phyloP scores from a whole-genome alignment of 2,329 filamentous ascomycete species.

The Penicillium oxalicum region DNA sequence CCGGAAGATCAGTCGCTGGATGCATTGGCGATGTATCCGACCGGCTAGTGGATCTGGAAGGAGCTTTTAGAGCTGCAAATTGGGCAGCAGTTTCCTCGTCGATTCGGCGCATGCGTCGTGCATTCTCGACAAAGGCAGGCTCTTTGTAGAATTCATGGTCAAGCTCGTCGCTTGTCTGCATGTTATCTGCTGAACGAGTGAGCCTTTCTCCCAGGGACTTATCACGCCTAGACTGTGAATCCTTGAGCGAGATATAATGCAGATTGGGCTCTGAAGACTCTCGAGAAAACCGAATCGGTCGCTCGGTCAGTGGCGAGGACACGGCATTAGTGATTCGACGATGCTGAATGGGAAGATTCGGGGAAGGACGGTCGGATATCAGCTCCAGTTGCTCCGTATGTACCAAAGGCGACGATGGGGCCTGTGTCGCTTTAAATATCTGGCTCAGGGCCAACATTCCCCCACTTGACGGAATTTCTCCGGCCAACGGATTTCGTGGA shows the following conservation, averaged over 20 bases:
- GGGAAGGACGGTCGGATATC: slow-evolving; percentile 45
- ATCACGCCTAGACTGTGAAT: slow-evolving; percentile 41
- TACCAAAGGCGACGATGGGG: slow-evolving; percentile 41
- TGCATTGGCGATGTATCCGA: slow-evolving; percentile 4
- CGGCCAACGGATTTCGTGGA: slow-evolving; percentile 40
- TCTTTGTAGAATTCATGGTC: slow-evolving; percentile 43
- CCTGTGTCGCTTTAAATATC: slow-evolving; percentile 45
- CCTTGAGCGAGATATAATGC: slow-evolving; percentile 42
- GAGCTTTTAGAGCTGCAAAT: slow-evolving; percentile 32
- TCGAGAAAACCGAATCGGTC: slow-evolving; percentile 29
- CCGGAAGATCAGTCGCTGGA: slow-evolving; percentile 13
- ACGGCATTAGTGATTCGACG: slow-evolving; percentile 28
- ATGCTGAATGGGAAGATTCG: slow-evolving; percentile 42
- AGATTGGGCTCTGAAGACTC: slow-evolving; percentile 38
- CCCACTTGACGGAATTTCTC: slow-evolving; percentile 31
- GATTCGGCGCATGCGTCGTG: slow-evolving; percentile 29
- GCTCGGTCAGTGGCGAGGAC: slow-evolving; percentile 35
- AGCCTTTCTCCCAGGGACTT: slow-evolving; percentile 27
- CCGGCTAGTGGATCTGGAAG: slow-evolving; percentile 17
- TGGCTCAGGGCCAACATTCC: slow-evolving; percentile 44
- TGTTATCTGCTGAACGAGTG: slow-evolving; percentile 32
- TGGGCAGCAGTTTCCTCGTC: slow-evolving; percentile 32
- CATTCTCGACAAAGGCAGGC: slow-evolving; percentile 34
- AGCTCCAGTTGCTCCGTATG: slow-evolving; percentile 33
- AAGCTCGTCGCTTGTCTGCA: slow-evolving; percentile 30